phyloP scores from a whole-genome alignment of 2,329 filamentous ascomycete species.

The Bimuria novae-zelandiae region DNA sequence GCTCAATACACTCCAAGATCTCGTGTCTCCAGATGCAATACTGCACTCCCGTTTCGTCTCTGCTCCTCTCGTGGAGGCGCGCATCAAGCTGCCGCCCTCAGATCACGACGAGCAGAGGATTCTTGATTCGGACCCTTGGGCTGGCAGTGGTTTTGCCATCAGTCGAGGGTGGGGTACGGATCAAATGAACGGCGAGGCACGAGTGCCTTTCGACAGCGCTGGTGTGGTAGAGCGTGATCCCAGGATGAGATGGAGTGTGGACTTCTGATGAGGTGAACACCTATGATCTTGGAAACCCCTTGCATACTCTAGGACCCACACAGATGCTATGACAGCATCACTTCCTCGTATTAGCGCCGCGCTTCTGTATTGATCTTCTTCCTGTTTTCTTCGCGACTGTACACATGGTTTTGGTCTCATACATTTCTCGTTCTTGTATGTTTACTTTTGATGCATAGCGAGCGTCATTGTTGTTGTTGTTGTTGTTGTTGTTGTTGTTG shows the following conservation, averaged over 20 bases:
- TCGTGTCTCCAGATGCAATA: slow-evolving; percentile 41
- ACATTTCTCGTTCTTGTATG: neutral
- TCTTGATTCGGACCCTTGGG: slow-evolving; percentile 19
- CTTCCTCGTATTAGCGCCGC: neutral
- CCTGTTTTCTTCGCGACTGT: neutral
- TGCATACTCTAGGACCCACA: neutral
- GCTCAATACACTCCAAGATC: slow-evolving; percentile 45
- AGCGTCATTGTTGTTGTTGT: too few species aligned
- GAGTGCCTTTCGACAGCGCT: slow-evolving; percentile 41
- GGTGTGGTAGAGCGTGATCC: slow-evolving; percentile 43
- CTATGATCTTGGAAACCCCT: neutral
- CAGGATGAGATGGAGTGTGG: slow-evolving; percentile 49
- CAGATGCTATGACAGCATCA: neutral
- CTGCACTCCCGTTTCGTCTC: slow-evolving; percentile 45
- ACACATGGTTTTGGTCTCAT: neutral
- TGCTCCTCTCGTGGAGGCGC: slow-evolving; percentile 44
- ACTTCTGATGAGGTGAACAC: slow-evolving; percentile 38
- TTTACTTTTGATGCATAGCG: neutral
- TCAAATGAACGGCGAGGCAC: slow-evolving; percentile 18
- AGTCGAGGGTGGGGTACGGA: slow-evolving; percentile 29
- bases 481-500: too few species aligned
- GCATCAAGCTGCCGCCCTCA: slow-evolving; percentile 42
- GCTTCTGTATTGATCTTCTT: neutral
- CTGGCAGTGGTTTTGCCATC: slow-evolving; percentile 24
- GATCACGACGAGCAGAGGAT: slow-evolving; percentile 33